Conservation (phyloP, 257 asterid species). For the Nicotiana noctiflora region DNA sequence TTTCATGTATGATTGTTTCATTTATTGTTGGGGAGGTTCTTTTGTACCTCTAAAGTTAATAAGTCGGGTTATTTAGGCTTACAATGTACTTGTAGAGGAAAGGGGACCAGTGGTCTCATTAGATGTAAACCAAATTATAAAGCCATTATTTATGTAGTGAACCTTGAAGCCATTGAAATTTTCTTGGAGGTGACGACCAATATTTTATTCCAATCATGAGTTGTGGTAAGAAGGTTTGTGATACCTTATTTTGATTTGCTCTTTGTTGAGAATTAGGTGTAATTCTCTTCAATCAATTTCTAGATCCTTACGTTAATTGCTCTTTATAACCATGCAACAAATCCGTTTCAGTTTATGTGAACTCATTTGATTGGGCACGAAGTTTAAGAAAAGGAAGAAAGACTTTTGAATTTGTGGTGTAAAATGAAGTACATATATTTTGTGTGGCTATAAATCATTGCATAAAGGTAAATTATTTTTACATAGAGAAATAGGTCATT, state of each 20-base stretch:
- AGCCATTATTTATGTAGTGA: not conserved
- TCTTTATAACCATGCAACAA: not conserved
- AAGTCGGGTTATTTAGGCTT: constrained; percentile 5
- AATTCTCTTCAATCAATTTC: not conserved
- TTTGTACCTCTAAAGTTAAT: constrained; percentile 21
- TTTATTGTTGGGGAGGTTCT: not conserved
- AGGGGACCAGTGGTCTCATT: not conserved
- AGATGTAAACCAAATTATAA: not conserved
- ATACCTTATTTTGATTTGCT: not conserved
- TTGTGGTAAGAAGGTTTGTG: not conserved
- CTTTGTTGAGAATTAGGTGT: not conserved
- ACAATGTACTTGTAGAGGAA: not conserved
- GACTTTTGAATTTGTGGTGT: no score
- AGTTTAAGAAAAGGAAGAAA: no score
- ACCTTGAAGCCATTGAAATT: not conserved
- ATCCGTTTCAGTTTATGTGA: no score
- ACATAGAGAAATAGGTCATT: no score
- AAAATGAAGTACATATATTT: no score
- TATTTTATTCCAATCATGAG: not conserved
- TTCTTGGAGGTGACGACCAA: not conserved
- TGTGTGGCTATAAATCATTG: no score
- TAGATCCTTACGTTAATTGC: not conserved
- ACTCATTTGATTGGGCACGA: no score
- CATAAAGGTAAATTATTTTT: no score
- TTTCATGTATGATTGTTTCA: constrained; percentile 1